Conservation (phyloP, 2,329 filamentous ascomycete genomes). For the Phyllosticta ampelicida region DNA sequence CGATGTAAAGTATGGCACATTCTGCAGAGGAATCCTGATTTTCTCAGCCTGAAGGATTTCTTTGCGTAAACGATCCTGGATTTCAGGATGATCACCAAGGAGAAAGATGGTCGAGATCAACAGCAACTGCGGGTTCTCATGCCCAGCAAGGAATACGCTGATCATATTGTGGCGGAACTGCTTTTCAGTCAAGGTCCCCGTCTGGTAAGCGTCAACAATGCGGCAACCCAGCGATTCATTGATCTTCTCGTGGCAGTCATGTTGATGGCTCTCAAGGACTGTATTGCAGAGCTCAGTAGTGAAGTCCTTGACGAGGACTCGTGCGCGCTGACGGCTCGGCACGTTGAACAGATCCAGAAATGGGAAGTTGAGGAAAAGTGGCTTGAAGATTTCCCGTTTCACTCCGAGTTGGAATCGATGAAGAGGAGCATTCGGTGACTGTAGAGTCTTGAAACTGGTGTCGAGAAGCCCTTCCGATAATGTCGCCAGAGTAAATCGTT, state of each 20-base stretch:
- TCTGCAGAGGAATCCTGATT: neutral
- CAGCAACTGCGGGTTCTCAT: slow-evolving; percentile 13
- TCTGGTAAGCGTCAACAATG: slow-evolving; percentile 11
- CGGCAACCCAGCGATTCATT: slow-evolving; percentile 11
- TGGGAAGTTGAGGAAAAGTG: slow-evolving; percentile 6
- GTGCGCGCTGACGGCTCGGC: slow-evolving; percentile 11
- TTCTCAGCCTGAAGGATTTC: slow-evolving; percentile 4
- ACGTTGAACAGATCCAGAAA: slow-evolving; percentile 11
- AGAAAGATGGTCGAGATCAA: slow-evolving; percentile 11
- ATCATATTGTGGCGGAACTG: slow-evolving; percentile 12
- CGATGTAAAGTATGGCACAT: slow-evolving; percentile 33
- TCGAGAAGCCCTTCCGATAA: slow-evolving; percentile 23
- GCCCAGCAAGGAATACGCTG: slow-evolving; percentile 12
- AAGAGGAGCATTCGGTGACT: slow-evolving; percentile 2
- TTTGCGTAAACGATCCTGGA: slow-evolving; percentile 1
- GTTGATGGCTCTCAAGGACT: slow-evolving; percentile 10
- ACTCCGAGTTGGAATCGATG: neutral
- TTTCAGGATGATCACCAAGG: slow-evolving; percentile 10
- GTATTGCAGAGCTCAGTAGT: slow-evolving; percentile 10
- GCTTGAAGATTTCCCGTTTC: slow-evolving; percentile 6
- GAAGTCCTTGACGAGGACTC: slow-evolving; percentile 11
- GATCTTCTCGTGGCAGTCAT: slow-evolving; percentile 9
- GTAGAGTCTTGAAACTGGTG: slow-evolving; percentile 1
- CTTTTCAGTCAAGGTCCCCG: slow-evolving; percentile 3
- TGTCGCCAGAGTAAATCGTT: slow-evolving; percentile 29